phyloP scores from a whole-genome alignment of 768 basidiomycete genomes.

The Tylopilus vinaceipallidus region DNA sequence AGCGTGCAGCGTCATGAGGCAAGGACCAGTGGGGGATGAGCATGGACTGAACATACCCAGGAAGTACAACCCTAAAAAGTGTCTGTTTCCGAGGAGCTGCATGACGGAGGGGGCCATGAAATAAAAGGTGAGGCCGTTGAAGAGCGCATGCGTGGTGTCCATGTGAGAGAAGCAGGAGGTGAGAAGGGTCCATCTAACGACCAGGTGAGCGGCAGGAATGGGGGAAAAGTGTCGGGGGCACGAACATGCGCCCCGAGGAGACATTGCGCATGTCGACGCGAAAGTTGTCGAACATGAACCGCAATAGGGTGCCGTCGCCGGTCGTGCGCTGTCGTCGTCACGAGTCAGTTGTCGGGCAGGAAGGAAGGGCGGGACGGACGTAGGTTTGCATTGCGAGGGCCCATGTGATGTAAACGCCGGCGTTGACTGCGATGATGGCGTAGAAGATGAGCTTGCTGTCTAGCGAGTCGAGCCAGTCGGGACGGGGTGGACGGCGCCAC shows the following conservation, averaged over 20 bases:
- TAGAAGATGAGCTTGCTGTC: slow-evolving; percentile 55
- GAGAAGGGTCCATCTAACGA: slow-evolving; percentile 67
- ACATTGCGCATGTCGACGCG: slow-evolving; percentile 60
- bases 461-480: slow-evolving; percentile 46
- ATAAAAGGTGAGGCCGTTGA: slow-evolving; percentile 77
- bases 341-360: background rate
- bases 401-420: slow-evolving; percentile 61
- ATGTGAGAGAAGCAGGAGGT: slow-evolving; percentile 73
- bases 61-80: slow-evolving; percentile 73
- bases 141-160: slow-evolving; percentile 56
- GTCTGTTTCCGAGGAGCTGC: slow-evolving; percentile 57
- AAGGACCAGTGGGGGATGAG: background rate
- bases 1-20: background rate
- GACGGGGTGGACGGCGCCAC: slow-evolving; percentile 30
- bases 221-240: background rate
- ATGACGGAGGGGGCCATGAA: slow-evolving; percentile 73
- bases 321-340: slow-evolving; percentile 32
- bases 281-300: slow-evolving; percentile 66
- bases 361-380: slow-evolving; percentile 29
- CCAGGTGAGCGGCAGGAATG: background rate
- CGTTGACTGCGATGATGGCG: slow-evolving; percentile 64
- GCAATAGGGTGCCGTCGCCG: slow-evolving; percentile 36
- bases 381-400: slow-evolving; percentile 35
- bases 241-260: slow-evolving; percentile 61
- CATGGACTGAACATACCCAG: slow-evolving; percentile 44